phyloP scores from a whole-genome alignment of 1,139 yeast genomes.

The Barnettozyma hawaiiensis region DNA sequence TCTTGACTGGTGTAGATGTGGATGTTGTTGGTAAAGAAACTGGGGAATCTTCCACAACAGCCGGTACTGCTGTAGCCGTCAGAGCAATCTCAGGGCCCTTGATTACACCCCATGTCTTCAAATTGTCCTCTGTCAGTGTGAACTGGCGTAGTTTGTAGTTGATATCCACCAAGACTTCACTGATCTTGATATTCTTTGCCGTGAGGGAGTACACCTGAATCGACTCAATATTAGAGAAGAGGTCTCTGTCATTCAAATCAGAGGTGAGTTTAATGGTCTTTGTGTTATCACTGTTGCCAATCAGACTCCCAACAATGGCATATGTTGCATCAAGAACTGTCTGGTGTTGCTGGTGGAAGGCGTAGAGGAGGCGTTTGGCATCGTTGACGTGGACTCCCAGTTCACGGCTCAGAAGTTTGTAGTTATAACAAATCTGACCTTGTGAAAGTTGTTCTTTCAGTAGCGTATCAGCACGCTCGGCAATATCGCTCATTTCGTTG shows the following conservation, averaged over 20 bases:
- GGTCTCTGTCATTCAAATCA: constrained; percentile 16
- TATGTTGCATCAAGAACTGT: constrained; percentile 23
- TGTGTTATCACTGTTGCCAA: constrained; percentile 8
- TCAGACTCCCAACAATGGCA: constrained; percentile 24
- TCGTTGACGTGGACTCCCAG: constrained; percentile 22
- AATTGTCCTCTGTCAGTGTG: constrained; percentile 15
- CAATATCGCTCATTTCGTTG: constrained; percentile 3
- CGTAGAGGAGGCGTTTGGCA: constrained; percentile 24
- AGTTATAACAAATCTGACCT: constrained; percentile 20
- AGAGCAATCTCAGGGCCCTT: constrained; percentile 26
- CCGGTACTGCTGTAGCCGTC: no score
- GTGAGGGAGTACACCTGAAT: constrained; percentile 25
- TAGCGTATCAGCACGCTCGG: constrained; percentile 4
- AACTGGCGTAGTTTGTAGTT: constrained; percentile 14
- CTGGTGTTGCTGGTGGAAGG: constrained; percentile 20
- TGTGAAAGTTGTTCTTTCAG: constrained; percentile 14
- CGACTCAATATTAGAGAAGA: constrained; percentile 20
- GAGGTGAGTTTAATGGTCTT: constrained; percentile 16
- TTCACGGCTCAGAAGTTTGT: constrained; percentile 25
- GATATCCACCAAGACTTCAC: constrained; percentile 19
- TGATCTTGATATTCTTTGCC: constrained; percentile 15
- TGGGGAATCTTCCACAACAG: neutral
- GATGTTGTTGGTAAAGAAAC: neutral
- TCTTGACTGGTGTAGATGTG: neutral
- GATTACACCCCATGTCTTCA: constrained; percentile 27